Conservation (phyloP, 805 yeast genomes). For the Kodamaea restingae region DNA sequence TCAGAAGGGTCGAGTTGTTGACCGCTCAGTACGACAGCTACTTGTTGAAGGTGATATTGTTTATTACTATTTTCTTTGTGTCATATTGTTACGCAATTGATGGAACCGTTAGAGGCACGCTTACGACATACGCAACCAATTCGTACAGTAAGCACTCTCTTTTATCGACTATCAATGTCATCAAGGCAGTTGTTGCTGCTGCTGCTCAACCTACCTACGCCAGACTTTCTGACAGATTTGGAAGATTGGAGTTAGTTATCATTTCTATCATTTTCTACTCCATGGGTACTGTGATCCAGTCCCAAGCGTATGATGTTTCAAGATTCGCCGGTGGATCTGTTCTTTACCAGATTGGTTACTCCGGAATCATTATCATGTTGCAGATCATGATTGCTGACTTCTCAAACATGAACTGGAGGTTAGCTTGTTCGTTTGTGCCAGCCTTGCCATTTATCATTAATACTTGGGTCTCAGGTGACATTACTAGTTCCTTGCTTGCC, state of each 20-base stretch:
- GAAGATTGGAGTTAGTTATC: conserved; percentile 52
- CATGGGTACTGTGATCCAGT: conserved; percentile 61
- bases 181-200: conserved; percentile 58
- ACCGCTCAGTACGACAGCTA: conserved; percentile 42
- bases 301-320: conserved; percentile 54
- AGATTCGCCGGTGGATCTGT: conserved; percentile 65
- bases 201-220: conserved; percentile 65
- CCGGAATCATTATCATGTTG: conserved; percentile 56
- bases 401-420: conserved; percentile 68
- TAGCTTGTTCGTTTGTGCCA: conserved; percentile 60
- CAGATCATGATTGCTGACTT: conserved; percentile 62
- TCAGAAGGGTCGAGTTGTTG: conserved; percentile 52
- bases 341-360: conserved; percentile 46
- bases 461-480: conserved; percentile 71
- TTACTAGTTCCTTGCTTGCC: conserved; percentile 37
- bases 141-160: conserved; percentile 53
- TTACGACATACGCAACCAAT: conserved; percentile 52
- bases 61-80: conserved; percentile 48
- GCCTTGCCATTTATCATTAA: conserved; percentile 71
- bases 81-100: conserved; percentile 62
- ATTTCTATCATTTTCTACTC: conserved; percentile 52
- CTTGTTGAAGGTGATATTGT: conserved; percentile 38
- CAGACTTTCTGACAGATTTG: conserved; percentile 61
- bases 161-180: conserved; percentile 55
- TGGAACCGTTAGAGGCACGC: conserved; percentile 43